Evolutionary conservation across 371 early-diverging fungal genomes (phyloP).

Genomic region (Rhizopus stolonifer): DNA sequence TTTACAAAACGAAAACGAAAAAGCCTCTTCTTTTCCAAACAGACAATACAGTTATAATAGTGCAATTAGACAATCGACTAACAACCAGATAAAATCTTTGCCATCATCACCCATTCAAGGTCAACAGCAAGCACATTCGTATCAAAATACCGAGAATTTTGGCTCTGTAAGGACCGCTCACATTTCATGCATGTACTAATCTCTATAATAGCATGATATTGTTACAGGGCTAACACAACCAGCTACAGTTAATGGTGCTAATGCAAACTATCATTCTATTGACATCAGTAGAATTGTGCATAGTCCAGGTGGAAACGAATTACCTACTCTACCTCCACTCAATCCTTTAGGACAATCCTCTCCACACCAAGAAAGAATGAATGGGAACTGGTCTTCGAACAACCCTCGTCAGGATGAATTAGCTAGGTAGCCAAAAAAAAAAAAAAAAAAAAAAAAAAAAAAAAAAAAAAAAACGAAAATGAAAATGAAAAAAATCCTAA

Average conservation of each 20-base stretch:
- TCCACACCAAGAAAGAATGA: not conserved
- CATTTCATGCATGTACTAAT: not conserved
- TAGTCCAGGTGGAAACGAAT: not conserved
- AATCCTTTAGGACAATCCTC: constrained; percentile 10
- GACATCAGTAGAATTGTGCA: not conserved
- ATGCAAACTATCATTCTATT: not conserved
- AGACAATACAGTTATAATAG: not conserved
- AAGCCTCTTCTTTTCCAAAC: not conserved
- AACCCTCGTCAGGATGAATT: not conserved
- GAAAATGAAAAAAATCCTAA: constrained; percentile 3
- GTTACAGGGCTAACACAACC: constrained; percentile 10
- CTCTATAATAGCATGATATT: constrained; percentile 10
- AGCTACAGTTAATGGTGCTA: not conserved
- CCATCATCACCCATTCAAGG: not conserved
- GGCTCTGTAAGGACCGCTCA: constrained; percentile 18
- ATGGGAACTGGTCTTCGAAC: not conserved
- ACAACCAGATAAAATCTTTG: constrained; percentile 1
- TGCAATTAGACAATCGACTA: constrained; percentile 4
- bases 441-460: not conserved
- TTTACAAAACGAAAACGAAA: not conserved
- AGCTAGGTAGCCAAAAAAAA: not conserved
- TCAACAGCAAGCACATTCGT: constrained; percentile 3
- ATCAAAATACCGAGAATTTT: constrained; percentile 6
- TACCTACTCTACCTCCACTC: constrained; percentile 25
- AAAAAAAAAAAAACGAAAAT: not conserved